Evolutionary conservation across 164 flowering plant species (phyloP).

Genomic region (Tetracentron sinense): DNA sequence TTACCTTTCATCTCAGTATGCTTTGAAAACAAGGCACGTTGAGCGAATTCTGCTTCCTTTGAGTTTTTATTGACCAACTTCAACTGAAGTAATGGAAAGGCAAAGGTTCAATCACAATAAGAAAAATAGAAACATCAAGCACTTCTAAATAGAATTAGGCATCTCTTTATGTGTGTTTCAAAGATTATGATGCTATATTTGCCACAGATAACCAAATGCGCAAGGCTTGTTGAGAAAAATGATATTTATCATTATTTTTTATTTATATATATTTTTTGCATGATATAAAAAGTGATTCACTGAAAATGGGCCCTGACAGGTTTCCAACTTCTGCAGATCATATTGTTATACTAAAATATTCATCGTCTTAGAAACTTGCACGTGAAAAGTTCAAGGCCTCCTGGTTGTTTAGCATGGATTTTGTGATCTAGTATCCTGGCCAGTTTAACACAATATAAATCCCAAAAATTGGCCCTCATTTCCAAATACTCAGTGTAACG

Average conservation of each 20-base stretch:
- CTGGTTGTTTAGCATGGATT: neutral
- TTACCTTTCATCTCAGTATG: constrained; percentile 92
- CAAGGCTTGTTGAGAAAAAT: neutral
- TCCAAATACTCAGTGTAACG: too few relatives aligned
- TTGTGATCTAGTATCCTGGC: neutral
- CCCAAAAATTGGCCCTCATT: too few relatives aligned
- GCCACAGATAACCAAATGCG: neutral
- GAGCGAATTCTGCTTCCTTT: constrained; percentile 64
- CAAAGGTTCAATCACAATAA: neutral
- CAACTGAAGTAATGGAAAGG: constrained; percentile 38
- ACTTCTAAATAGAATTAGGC: neutral
- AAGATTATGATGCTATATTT: neutral
- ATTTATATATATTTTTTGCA: too few relatives aligned
- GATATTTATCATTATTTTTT: too few relatives aligned
- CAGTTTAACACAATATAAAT: too few relatives aligned
- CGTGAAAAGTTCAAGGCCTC: too few relatives aligned
- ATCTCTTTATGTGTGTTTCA: neutral
- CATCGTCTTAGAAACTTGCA: too few relatives aligned
- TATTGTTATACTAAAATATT: too few relatives aligned
- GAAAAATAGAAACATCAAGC: neutral
- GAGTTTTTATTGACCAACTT: constrained; percentile 40
- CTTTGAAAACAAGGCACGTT: constrained; percentile 69
- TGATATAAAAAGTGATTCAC: too few relatives aligned
- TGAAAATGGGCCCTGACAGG: neutral
- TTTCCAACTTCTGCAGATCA: too few relatives aligned